Conservation (phyloP, 2,329 filamentous ascomycete species). For the Alternaria triticimaculans region DNA sequence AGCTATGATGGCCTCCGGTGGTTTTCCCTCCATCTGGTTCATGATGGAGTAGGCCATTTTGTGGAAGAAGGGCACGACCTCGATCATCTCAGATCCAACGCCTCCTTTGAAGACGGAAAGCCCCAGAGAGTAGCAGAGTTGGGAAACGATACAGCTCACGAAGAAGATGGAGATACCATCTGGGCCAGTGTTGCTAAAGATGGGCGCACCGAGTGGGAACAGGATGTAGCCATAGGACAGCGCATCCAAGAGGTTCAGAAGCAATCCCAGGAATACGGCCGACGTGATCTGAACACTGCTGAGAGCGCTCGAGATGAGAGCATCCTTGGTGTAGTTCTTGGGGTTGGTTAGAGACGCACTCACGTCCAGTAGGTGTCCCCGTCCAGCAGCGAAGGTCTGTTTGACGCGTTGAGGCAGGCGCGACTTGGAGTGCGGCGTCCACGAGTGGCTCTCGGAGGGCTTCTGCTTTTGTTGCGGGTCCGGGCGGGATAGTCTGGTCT, state of each 20-base stretch:
- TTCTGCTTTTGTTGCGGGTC: slow-evolving; percentile 27
- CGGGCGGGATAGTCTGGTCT: slow-evolving; percentile 35
- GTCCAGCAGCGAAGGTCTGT: slow-evolving; percentile 23
- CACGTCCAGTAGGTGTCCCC: slow-evolving; percentile 27
- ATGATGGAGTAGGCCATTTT: slow-evolving; percentile 96
- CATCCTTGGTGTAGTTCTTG: slow-evolving; percentile 73
- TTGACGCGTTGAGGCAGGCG: slow-evolving; percentile 26
- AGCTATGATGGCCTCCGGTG: slow-evolving; percentile 85
- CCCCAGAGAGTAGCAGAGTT: slow-evolving; percentile 83
- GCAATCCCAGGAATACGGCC: slow-evolving; percentile 83
- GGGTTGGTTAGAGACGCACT: slow-evolving; percentile 60
- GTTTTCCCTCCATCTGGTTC: slow-evolving; percentile 75
- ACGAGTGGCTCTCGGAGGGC: neutral
- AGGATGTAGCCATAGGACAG: slow-evolving; percentile 90
- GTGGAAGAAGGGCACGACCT: slow-evolving; percentile 98
- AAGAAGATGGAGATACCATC: slow-evolving; percentile 99
- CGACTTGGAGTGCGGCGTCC: slow-evolving; percentile 33
- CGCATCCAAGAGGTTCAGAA: slow-evolving; percentile 93
- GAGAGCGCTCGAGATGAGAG: slow-evolving; percentile 68
- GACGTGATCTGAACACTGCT: slow-evolving; percentile 76
- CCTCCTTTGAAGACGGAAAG: slow-evolving; percentile 90
- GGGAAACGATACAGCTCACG: slow-evolving; percentile 93
- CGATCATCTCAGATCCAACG: slow-evolving; percentile 96
- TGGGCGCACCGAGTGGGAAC: slow-evolving; percentile 85
- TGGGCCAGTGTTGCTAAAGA: slow-evolving; percentile 85